Evolutionary conservation across 2,329 filamentous ascomycete species (phyloP).

Genomic region (Hansfordia pulvinata): DNA sequence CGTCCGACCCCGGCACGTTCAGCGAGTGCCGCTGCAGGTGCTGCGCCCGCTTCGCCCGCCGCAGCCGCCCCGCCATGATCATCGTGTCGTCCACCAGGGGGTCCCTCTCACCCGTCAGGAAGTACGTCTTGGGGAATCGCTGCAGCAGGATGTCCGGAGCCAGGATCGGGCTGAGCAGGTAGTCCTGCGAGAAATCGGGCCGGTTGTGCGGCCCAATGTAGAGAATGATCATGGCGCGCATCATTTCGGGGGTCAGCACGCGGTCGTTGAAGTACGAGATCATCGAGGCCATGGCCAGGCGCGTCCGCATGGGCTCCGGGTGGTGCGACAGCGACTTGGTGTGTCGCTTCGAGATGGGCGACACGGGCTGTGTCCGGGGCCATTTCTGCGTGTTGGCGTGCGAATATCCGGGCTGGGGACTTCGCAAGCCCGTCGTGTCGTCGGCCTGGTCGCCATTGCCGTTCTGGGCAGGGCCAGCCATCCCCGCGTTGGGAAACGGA

Average conservation of each 20-base stretch:
- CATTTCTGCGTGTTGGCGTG: constrained; percentile 29
- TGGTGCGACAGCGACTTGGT: constrained; percentile 29
- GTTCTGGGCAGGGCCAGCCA: constrained; percentile 7
- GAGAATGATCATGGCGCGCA: constrained; percentile 96
- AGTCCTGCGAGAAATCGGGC: constrained; percentile 86
- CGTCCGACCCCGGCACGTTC: constrained; percentile 30
- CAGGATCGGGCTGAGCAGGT: constrained; percentile 76
- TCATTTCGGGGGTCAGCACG: constrained; percentile 92
- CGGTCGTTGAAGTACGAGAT: constrained; percentile 97
- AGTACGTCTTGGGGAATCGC: constrained; percentile 86
- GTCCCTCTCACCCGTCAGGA: constrained; percentile 88
- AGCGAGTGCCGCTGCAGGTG: constrained; percentile 35
- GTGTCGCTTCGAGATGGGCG: constrained; percentile 7
- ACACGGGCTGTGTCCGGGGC: constrained; percentile 11
- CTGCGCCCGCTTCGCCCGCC: constrained; percentile 57
- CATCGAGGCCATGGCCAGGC: constrained; percentile 91
- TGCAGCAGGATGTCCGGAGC: constrained; percentile 74
- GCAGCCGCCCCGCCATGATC: constrained; percentile 82
- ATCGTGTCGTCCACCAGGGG: constrained; percentile 94
- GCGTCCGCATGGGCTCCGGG: constrained; percentile 54
- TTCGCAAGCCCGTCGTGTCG: constrained; percentile 11
- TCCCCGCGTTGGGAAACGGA: constrained; percentile 16
- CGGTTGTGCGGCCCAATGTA: constrained; percentile 91
- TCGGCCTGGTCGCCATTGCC: constrained; percentile 4
- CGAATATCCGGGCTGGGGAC: constrained; percentile 34